phyloP scores from a whole-genome alignment of 1,139 yeast genomes.

The Blastobotrys malaysiensis region DNA sequence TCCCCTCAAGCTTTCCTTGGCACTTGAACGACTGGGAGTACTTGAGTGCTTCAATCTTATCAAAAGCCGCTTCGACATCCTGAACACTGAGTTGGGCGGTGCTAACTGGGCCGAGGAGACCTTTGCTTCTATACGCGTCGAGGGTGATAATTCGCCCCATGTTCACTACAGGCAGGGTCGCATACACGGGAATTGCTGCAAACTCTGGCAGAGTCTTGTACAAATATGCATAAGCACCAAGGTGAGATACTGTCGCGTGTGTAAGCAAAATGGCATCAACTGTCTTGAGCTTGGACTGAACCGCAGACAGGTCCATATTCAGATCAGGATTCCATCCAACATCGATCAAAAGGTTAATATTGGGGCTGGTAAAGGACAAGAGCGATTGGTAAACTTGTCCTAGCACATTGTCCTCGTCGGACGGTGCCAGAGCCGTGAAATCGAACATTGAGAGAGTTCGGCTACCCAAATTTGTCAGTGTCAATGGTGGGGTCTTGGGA shows the following conservation, averaged over 20 bases:
- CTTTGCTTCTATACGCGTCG: constrained; percentile 68
- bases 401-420: constrained; percentile 4
- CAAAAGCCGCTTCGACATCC: constrained; percentile 79
- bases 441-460: constrained; percentile 18
- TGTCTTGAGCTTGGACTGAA: constrained; percentile 15
- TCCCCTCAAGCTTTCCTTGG: constrained; percentile 50
- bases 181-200: constrained; percentile 66
- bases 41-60: constrained; percentile 60
- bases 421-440: constrained; percentile 19
- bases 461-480: not conserved
- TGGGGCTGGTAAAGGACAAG: constrained; percentile 23
- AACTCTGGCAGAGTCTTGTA: constrained; percentile 61
- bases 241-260: constrained; percentile 74
- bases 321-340: constrained; percentile 37
- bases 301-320: constrained; percentile 22
- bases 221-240: constrained; percentile 75
- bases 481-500: not conserved
- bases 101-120: constrained; percentile 66
- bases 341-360: constrained; percentile 32
- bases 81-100: constrained; percentile 58
- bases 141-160: constrained; percentile 81
- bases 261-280: constrained; percentile 62
- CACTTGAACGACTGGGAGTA: constrained; percentile 62
- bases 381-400: constrained; percentile 27
- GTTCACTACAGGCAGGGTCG: constrained; percentile 84